Evolutionary conservation across 2,329 filamentous ascomycete species (phyloP).

Genomic region (Colletotrichum lini): DNA sequence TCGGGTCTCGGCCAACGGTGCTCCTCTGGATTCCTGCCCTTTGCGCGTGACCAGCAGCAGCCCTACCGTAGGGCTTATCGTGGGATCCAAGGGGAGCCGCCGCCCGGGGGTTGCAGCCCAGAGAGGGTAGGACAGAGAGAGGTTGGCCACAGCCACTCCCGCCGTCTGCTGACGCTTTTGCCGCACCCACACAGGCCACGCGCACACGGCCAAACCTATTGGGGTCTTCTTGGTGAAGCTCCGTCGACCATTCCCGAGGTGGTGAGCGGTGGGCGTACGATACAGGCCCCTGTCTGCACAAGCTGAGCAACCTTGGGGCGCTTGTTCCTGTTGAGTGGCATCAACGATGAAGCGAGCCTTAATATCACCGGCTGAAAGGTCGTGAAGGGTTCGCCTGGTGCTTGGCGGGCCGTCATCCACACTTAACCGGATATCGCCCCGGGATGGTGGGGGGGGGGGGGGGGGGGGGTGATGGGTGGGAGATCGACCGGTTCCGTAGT

Average conservation of each 20-base stretch:
- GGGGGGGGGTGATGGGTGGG: not conserved
- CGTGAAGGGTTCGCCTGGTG: not conserved
- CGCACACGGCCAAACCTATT: not conserved
- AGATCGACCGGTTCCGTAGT: not conserved
- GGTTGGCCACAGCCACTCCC: not conserved
- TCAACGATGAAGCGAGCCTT: not conserved
- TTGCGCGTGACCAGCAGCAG: not conserved
- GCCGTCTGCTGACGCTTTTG: not conserved
- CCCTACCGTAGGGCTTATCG: slow-evolving; percentile 25
- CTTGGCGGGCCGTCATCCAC: not conserved
- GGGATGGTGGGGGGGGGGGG: not conserved
- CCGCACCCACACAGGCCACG: not conserved
- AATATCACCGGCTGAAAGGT: not conserved
- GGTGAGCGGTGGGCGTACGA: not conserved
- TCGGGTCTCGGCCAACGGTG: not conserved
- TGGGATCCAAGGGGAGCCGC: not conserved
- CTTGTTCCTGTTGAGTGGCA: not conserved
- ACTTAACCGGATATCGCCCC: not conserved
- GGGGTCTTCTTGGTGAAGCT: no score
- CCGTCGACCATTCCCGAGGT: not conserved
- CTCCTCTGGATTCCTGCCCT: not conserved
- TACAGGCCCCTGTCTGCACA: not conserved
- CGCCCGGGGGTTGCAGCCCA: not conserved
- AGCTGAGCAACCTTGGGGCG: not conserved
- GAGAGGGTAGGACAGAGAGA: not conserved